Evolutionary conservation across 2,329 filamentous ascomycete species (phyloP).

Genomic region (Penicillium sp.): DNA sequence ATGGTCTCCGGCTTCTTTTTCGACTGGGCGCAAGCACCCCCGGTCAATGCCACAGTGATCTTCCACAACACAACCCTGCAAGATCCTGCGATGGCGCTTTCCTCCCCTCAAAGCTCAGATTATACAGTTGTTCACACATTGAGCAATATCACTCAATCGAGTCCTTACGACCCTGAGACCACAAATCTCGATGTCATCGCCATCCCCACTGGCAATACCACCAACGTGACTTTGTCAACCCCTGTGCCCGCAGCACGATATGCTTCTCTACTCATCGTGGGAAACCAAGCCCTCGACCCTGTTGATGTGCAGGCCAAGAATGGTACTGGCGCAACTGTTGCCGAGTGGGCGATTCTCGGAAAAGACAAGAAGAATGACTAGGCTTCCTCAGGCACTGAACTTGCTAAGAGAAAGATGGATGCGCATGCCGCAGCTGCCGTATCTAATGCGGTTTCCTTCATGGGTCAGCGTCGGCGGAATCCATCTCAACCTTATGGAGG

Average conservation of each 20-base stretch:
- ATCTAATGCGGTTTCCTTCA: conserved; percentile 7
- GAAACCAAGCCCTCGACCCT: conserved; percentile 44
- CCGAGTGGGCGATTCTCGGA: conserved; percentile 52
- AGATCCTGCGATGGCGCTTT: too few species aligned
- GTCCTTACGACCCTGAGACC: conserved; percentile 40
- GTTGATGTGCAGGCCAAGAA: conserved; percentile 36
- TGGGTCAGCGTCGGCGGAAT: conserved; percentile 16
- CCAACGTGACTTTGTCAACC: conserved; percentile 40
- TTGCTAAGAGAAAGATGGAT: conserved; percentile 17
- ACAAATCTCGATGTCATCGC: conserved; percentile 39
- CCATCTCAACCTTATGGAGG: too few species aligned
- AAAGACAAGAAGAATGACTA: not conserved
- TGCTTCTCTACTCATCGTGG: conserved; percentile 50
- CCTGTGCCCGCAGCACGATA: conserved; percentile 42
- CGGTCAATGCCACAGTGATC: conserved; percentile 57
- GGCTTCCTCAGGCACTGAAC: conserved; percentile 1
- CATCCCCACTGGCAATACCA: conserved; percentile 47
- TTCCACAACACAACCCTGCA: conserved; percentile 58
- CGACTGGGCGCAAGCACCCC: conserved; percentile 64
- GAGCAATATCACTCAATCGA: conserved; percentile 39
- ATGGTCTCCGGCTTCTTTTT: conserved; percentile 56
- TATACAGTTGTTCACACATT: conserved; percentile 33
- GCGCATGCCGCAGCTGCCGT: conserved; percentile 14
- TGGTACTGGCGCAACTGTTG: conserved; percentile 51
- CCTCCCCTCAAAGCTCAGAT: too few species aligned